These are phyloP conservation scores for Athelia psychrophila DNA, from an alignment of 1,284 basidiomycete species.

Conservation along the genomic window DNA sequence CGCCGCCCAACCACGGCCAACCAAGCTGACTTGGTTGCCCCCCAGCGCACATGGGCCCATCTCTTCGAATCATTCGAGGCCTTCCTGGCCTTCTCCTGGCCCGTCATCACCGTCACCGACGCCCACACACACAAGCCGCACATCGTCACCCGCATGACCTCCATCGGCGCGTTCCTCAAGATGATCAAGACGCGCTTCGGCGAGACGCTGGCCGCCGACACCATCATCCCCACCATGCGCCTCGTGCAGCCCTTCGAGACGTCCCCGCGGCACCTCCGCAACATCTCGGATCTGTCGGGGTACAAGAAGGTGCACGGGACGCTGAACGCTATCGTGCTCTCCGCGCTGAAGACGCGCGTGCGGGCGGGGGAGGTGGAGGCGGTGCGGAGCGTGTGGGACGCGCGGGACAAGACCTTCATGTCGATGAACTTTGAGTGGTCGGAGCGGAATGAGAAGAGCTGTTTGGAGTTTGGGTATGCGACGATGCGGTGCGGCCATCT, in stretches of 20 bases:
- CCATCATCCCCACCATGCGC: constrained; percentile 61
- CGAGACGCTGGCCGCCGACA: constrained; percentile 56
- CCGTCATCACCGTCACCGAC: constrained; percentile 79
- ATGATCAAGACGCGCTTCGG: constrained; percentile 82
- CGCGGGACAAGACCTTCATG: constrained; percentile 69
- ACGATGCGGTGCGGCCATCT: constrained; percentile 74
- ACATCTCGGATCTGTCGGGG: constrained; percentile 63
- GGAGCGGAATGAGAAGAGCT: constrained; percentile 68
- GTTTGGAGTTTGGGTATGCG: constrained; percentile 80
- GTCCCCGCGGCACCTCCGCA: constrained; percentile 62
- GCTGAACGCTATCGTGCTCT: constrained; percentile 67
- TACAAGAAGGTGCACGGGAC: constrained; percentile 77
- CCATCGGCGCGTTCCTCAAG: constrained; percentile 69
- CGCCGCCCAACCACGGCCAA: no score
- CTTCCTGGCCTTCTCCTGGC: constrained; percentile 85
- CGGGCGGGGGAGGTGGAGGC: constrained; percentile 67
- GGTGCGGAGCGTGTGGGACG: constrained; percentile 68
- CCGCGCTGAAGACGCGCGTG: constrained; percentile 67
- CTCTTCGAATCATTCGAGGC: constrained; percentile 80
- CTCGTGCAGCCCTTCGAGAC: constrained; percentile 66
- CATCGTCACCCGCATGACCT: constrained; percentile 59
- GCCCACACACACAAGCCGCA: constrained; percentile 70
- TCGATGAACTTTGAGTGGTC: constrained; percentile 78
- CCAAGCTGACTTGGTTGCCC: neutral
- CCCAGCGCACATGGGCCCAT: constrained; percentile 76